Conservation (phyloP, 495 filamentous ascomycete species). For the Hypoxylon cercidicola region DNA sequence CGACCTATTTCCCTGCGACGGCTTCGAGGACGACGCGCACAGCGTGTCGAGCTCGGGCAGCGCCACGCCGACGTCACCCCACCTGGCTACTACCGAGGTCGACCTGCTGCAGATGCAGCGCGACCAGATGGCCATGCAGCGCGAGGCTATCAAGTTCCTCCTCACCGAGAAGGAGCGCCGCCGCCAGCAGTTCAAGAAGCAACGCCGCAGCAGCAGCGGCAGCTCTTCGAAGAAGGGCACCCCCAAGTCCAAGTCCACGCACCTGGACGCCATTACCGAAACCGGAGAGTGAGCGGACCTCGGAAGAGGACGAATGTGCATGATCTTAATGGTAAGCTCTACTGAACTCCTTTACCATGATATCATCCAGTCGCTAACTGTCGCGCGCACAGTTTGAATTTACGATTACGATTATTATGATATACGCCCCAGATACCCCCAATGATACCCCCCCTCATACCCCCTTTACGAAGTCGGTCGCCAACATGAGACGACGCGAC, state of each 20-base stretch:
- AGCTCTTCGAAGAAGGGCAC: conserved; percentile 52
- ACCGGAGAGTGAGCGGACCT: conserved; percentile 42
- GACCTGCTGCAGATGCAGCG: conserved; percentile 57
- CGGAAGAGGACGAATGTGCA: conserved; percentile 12
- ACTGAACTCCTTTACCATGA: not conserved
- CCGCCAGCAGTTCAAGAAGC: conserved; percentile 47
- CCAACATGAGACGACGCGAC: not conserved
- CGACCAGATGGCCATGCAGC: conserved; percentile 56
- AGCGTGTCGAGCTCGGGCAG: conserved; percentile 59
- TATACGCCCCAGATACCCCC: not conserved
- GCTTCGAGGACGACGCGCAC: conserved; percentile 55
- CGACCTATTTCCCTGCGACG: conserved; percentile 55
- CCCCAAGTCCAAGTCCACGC: conserved; percentile 56
- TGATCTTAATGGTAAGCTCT: conserved; percentile 41
- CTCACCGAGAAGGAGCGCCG: conserved; percentile 60
- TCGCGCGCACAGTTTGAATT: conserved; percentile 17
- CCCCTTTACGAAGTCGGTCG: conserved; percentile 5
- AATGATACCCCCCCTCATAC: conserved; percentile 37
- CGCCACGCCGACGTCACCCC: conserved; percentile 51
- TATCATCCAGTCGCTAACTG: not conserved
- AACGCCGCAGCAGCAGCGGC: conserved; percentile 43
- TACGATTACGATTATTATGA: conserved; percentile 32
- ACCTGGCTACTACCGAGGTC: conserved; percentile 44
- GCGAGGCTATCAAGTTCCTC: conserved; percentile 55
- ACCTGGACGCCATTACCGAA: conserved; percentile 63